Base-by-base conservation (phyloP, 2,329 filamentous ascomycete genomes). In the Magnaporthiopsis incrustans region DNA sequence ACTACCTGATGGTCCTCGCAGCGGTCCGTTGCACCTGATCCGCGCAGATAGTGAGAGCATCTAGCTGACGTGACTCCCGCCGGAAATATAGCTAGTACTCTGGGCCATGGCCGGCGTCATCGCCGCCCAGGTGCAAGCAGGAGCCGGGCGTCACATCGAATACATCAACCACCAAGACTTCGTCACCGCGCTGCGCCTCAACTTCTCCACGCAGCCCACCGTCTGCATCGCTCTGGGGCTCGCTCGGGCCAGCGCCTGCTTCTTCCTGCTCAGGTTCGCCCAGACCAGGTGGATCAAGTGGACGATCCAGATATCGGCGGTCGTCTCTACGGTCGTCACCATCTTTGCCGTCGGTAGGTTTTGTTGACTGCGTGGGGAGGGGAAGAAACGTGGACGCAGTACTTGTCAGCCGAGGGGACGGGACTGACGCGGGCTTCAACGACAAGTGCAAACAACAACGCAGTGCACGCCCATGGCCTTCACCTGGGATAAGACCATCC, bases 401-500 rank as follows among this genome's bases (percentile, higher is more conserved):
- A 50, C n/a, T n/a, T n/a, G 10, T 35, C 7, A 35, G 44, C 44
- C n/a, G n/a, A 1, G 30, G 22, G n/a, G 15, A 25, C 30, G 30
- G 22, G n/a, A n/a, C 44, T 53, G 44, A 53, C 44, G 22, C 14
- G 6, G n/a, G 10, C 11, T 5, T 18, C 4, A 10, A 11, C 7
- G 1, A 18, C 10, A n/a, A 60, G 59, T 4, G 2, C 59, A 38
- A 38, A 76, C 80, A 7, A 67, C 81, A 0, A 76, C 84, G 22
- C 82, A 84, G 68, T 85, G 82, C 71, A 71, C 67, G 0, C 82
- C 82, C 0, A 69, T 79, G 1, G 74, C 73, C 8, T 81, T 75
- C 67, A 84, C 83, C 68, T 85, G 82, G 79, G 70, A 74, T 59
- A 77, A 75, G 67, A 69, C 75, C 14, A 67, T 73, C n/a, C 65